phyloP scores from a whole-genome alignment of 768 basidiomycete genomes.

The Thelephora ganbajun region DNA sequence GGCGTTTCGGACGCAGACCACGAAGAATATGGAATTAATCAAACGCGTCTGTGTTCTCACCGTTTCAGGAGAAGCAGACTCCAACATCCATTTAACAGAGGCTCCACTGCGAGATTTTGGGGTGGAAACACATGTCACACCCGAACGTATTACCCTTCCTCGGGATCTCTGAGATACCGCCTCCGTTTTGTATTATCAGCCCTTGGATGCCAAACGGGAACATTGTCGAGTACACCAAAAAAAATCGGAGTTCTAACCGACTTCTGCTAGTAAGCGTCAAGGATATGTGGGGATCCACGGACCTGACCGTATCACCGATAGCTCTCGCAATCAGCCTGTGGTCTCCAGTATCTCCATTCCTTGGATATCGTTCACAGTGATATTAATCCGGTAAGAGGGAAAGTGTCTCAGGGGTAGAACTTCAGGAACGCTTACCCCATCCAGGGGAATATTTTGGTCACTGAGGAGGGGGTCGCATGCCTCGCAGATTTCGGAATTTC shows the following conservation, averaged over 20 bases:
- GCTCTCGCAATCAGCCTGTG: background rate
- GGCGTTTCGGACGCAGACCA: background rate
- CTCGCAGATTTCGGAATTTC: constrained; percentile 14
- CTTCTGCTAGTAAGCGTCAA: background rate
- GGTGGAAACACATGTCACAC: constrained; percentile 10
- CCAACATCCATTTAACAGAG: constrained; percentile 1
- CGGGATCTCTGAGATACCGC: constrained; percentile 3
- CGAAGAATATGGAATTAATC: background rate
- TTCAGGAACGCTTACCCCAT: background rate
- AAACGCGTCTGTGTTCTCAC: background rate
- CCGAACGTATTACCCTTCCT: constrained; percentile 8
- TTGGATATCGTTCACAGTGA: constrained; percentile 3
- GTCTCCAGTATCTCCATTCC: constrained; percentile 3
- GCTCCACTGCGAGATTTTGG: constrained; percentile 6
- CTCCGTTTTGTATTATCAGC: constrained; percentile 2
- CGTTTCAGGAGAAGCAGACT: too few species aligned
- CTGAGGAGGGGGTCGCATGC: constrained; percentile 7
- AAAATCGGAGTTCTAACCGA: background rate
- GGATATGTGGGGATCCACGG: too few species aligned
- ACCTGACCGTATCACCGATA: background rate
- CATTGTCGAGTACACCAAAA: constrained; percentile 2
- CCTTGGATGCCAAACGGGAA: constrained; percentile 3
- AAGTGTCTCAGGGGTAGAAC: too few species aligned
- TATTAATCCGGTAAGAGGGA: constrained; percentile 1
- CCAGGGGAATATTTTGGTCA: constrained; percentile 13